Evolutionary conservation across 352 stramenopile genomes (phyloP).

Genomic region (Saprolegnia diclina): DNA sequence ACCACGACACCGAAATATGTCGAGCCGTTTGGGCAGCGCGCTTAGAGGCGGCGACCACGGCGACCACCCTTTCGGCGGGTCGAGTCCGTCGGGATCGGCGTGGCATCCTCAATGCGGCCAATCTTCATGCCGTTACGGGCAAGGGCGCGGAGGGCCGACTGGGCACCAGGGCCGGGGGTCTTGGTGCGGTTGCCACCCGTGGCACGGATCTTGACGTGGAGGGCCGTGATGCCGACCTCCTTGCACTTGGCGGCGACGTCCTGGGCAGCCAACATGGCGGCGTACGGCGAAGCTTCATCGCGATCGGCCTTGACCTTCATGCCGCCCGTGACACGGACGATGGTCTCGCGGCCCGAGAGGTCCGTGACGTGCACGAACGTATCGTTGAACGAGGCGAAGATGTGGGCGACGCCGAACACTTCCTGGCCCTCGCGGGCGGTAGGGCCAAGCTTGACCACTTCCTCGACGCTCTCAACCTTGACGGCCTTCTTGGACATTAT

Average conservation of each 20-base stretch:
- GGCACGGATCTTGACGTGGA: constrained; percentile 99
- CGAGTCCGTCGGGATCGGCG: constrained; percentile 98
- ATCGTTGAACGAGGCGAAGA: constrained; percentile 99
- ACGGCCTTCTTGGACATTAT: constrained; percentile 29
- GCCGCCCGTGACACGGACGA: constrained; percentile 98
- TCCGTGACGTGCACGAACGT: constrained; percentile 99
- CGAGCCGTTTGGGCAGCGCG: background rate
- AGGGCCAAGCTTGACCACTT: constrained; percentile 89
- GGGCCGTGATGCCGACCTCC: constrained; percentile 98
- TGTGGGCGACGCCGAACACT: constrained; percentile 99
- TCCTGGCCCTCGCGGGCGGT: constrained; percentile 96
- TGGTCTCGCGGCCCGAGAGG: constrained; percentile 98
- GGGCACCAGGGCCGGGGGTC: constrained; percentile 96
- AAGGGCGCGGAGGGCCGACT: constrained; percentile 97
- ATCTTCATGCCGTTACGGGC: constrained; percentile 99
- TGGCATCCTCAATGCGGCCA: constrained; percentile 99
- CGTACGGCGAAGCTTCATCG: constrained; percentile 99
- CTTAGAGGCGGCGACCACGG: constrained; percentile 98
- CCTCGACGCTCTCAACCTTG: constrained; percentile 74
- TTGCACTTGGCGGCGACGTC: constrained; percentile 96
- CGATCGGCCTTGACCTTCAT: constrained; percentile 99
- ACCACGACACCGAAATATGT: background rate
- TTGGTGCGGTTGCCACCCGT: constrained; percentile 99
- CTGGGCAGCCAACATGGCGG: constrained; percentile 99
- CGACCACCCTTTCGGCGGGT: constrained; percentile 98